Evolutionary conservation across 257 asterid genomes (phyloP).

Genomic region (Vinca minor): DNA sequence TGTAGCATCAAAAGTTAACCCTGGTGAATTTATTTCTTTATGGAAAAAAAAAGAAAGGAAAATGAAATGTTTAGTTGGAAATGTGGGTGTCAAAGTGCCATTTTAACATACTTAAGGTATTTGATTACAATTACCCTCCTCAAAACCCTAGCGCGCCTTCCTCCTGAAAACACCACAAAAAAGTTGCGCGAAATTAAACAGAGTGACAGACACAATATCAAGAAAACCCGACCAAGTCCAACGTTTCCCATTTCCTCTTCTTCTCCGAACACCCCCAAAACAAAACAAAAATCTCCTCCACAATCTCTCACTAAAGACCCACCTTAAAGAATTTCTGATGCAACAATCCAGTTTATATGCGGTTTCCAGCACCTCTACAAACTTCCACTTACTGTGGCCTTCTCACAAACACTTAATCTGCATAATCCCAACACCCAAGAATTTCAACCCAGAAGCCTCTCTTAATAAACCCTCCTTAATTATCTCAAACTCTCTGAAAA

Average conservation of each 20-base stretch:
- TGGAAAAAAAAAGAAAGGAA: no score
- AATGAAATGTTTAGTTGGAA: no score
- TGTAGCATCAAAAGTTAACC: no score
- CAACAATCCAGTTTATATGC: constrained; percentile 16
- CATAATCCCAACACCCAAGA: constrained; percentile 17
- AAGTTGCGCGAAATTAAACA: neutral
- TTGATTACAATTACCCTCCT: neutral
- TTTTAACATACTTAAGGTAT: neutral
- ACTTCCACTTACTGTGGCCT: constrained; percentile 22
- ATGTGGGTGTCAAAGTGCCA: neutral
- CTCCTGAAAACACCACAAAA: no score
- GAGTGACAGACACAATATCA: no score
- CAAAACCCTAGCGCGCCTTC: neutral
- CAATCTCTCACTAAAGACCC: no score
- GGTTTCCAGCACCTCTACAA: constrained; percentile 7
- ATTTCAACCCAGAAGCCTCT: constrained; percentile 35
- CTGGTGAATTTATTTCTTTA: no score
- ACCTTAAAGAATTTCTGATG: constrained; percentile 7
- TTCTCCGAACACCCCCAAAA: no score
- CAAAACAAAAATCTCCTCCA: no score
- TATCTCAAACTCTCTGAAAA: constrained; percentile 30
- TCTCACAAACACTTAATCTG: constrained; percentile 18
- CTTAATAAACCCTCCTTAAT: constrained; percentile 54
- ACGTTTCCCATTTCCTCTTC: no score
- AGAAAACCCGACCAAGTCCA: neutral